Conservation (phyloP, 176 grass and related monocot species). For the Oropetium thomaeum region DNA sequence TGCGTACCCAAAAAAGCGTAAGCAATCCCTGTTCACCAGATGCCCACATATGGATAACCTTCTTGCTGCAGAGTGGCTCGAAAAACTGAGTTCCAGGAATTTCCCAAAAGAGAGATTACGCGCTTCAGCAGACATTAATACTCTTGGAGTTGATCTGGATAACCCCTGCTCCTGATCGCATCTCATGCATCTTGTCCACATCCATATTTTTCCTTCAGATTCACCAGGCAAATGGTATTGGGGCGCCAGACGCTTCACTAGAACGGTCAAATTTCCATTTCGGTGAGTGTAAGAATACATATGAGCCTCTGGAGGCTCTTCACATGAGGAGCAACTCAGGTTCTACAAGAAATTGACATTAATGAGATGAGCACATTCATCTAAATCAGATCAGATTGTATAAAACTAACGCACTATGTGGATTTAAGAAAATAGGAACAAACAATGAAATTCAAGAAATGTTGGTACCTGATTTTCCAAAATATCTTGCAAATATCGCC, state of each 20-base stretch:
- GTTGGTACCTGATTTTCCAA: slow-evolving; percentile 64
- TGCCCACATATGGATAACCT: slow-evolving; percentile 95
- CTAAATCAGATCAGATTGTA: slow-evolving; percentile 9
- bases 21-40: slow-evolving; percentile 87
- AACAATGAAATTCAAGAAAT: slow-evolving; percentile 8
- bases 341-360: slow-evolving; percentile 51
- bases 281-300: slow-evolving; percentile 81
- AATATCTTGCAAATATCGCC: slow-evolving; percentile 70
- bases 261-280: slow-evolving; percentile 88
- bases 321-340: slow-evolving; percentile 61
- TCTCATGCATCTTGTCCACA: slow-evolving; percentile 96
- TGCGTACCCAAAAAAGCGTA: slow-evolving; percentile 97
- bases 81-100: slow-evolving; percentile 97
- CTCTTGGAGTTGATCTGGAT: slow-evolving; percentile 70
- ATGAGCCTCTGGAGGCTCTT: slow-evolving; percentile 69
- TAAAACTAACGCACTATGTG: slow-evolving; percentile 8
- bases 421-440: slow-evolving; percentile 24
- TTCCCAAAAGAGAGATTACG: slow-evolving; percentile 94
- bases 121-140: slow-evolving; percentile 76
- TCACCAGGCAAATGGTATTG: slow-evolving; percentile 60
- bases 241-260: slow-evolving; percentile 48
- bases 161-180: slow-evolving; percentile 62
- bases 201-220: slow-evolving; percentile 92
- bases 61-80: slow-evolving; percentile 78
- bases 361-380: slow-evolving; percentile 20